A percentile compares a stretch with the other conserved stretches of the same genome.
These are phyloP conservation scores for Boeremia lycopersici DNA, from an alignment of 2,329 filamentous ascomycete species.

Conservation along the genomic window DNA sequence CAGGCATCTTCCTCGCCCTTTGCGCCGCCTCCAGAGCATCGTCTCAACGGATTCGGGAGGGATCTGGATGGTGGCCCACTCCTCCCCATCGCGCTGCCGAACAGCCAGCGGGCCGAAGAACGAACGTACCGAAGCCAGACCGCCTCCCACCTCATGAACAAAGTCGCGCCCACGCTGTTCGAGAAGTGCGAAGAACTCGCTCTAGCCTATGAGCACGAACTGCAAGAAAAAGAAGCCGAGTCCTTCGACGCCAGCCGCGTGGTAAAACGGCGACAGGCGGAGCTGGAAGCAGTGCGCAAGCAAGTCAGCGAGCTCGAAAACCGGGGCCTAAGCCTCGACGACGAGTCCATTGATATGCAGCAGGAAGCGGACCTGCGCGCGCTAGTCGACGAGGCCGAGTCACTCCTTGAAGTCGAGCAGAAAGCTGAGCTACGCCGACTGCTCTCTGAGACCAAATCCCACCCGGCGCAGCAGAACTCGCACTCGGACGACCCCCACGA, in stretches of 20 bases:
- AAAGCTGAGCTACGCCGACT: slow-evolving; percentile 46
- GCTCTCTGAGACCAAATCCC: slow-evolving; percentile 24
- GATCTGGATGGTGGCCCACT: slow-evolving; percentile 31
- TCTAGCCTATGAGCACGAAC: slow-evolving; percentile 71
- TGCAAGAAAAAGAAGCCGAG: slow-evolving; percentile 70
- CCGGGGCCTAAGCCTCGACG: slow-evolving; percentile 35
- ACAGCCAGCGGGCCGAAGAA: slow-evolving; percentile 27
- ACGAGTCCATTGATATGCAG: slow-evolving; percentile 41
- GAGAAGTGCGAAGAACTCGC: slow-evolving; percentile 53
- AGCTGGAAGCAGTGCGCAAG: slow-evolving; percentile 66
- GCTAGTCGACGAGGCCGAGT: slow-evolving; percentile 49
- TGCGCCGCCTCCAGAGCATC: slow-evolving; percentile 45
- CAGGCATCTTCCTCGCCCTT: slow-evolving; percentile 76
- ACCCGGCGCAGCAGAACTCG: slow-evolving; percentile 34
- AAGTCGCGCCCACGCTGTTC: slow-evolving; percentile 64
- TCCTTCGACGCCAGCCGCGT: slow-evolving; percentile 55
- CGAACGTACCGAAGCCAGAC: slow-evolving; percentile 52
- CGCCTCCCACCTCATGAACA: slow-evolving; percentile 65
- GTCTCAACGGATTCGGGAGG: slow-evolving; percentile 36
- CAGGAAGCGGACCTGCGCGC: slow-evolving; percentile 48
- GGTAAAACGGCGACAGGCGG: slow-evolving; percentile 66
- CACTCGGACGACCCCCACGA: slow-evolving; percentile 42
- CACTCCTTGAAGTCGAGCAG: slow-evolving; percentile 54
- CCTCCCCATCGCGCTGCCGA: slow-evolving; percentile 34
- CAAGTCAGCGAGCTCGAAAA: slow-evolving; percentile 62